Base-by-base conservation (phyloP, 169 alveolate species). In the Theileria orientalis region DNA sequence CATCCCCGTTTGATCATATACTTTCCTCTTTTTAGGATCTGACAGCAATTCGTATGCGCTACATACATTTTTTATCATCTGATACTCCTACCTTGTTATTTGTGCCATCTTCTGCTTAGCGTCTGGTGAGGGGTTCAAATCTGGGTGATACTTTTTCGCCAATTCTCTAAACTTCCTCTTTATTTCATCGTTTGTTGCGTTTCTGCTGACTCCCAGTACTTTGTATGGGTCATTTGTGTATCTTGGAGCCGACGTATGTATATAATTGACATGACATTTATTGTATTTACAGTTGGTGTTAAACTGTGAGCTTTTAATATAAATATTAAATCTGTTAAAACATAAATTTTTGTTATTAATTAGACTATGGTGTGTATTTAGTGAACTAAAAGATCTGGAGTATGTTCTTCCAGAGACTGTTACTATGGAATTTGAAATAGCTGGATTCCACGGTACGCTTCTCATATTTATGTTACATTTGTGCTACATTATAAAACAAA, bases 121-220 rank as follows among this genome's bases (percentile, higher is more conserved):
- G 74, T 90, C 95, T 21, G 94, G 94, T 1, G 98, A 93, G 19
- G 97, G 96, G 76, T 95, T 95, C 46, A 91, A 88, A 83, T 95
- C 98, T 19, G 98, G 98, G 85, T 95, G 98, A 83, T 92, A 94
- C 76, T 94, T 93, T 74, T 94, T 90, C 59, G 97, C 97, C 57
- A 94, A 74, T 79, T 94, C 94, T 70, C 96, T 90, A 87, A 93
- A 95, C 52, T 94, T 94, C 32, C 91, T 78, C 82, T 94, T 93
- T 25, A 95, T 94, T 69, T 94, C 97, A 25, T 68, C 94, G 56
- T 90, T 83, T 37, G 97, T 74, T 8, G 99, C 97, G 59, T 75
- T 85, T 47, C 93, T 83, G 51, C 91, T 76, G 30, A 95, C 94
- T 25, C 98, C 98, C 27, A 96, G 85, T 44, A 95, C 94, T 13